phyloP scores from a whole-genome alignment of 495 filamentous ascomycete genomes.

The Hyaloscypha hepaticicola region DNA sequence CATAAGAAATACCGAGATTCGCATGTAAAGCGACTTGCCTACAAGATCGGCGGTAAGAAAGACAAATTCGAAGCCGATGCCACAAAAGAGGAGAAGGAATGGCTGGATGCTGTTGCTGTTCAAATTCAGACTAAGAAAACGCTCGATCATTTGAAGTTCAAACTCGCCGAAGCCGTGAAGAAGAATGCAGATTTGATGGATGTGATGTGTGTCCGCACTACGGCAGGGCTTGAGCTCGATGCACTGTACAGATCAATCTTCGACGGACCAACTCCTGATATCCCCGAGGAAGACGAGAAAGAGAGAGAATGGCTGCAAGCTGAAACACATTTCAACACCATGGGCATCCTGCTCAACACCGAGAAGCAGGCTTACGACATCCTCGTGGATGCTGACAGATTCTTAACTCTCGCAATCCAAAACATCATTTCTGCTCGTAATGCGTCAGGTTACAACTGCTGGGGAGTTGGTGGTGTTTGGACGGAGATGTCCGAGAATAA shows the following conservation, averaged over 20 bases:
- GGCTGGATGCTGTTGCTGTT: constrained; percentile 43
- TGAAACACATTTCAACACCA: constrained; percentile 27
- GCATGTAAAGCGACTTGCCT: constrained; percentile 43
- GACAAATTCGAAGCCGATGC: constrained; percentile 42
- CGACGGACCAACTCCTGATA: constrained; percentile 43
- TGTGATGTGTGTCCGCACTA: constrained; percentile 32
- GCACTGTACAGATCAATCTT: constrained; percentile 45
- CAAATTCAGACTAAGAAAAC: constrained; percentile 40
- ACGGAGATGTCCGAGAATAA: constrained; percentile 43
- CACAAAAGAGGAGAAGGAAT: constrained; percentile 49
- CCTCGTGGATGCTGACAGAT: constrained; percentile 16
- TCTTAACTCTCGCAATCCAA: constrained; percentile 15
- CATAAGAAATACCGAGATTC: constrained; percentile 50
- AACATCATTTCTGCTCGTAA: constrained; percentile 31
- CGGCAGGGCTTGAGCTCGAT: constrained; percentile 41
- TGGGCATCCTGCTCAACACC: constrained; percentile 31
- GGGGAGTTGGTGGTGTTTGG: constrained; percentile 30
- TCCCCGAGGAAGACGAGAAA: constrained; percentile 46
- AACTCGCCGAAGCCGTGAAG: constrained; percentile 33
- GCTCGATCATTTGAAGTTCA: constrained; percentile 31
- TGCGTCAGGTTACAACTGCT: constrained; percentile 35
- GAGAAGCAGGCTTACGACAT: constrained; percentile 33
- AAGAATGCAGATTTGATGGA: constrained; percentile 32
- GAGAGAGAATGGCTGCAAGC: constrained; percentile 35
- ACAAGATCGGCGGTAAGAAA: constrained; percentile 43